Base-by-base conservation (phyloP, 345 rosid genomes). In the Salix caprea region DNA sequence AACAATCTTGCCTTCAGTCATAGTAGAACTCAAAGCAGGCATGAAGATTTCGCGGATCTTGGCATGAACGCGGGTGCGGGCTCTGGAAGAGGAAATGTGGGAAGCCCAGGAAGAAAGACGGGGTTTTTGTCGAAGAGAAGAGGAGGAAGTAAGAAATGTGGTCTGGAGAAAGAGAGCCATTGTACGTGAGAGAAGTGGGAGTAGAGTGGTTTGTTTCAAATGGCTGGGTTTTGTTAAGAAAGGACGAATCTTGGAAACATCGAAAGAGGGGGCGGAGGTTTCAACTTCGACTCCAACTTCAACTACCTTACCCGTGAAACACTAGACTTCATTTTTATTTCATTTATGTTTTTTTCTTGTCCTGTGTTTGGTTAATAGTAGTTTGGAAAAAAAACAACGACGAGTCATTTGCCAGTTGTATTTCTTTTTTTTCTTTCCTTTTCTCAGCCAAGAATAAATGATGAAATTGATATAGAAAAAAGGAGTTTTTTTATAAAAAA, bases 11-110 rank as follows among this genome's bases (percentile, higher is more conserved):
- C 99, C 99, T 48, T 93, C 97, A 0, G 97, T 93, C 98, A 93
- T 93, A 8, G 98, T 96, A 46, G 99, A 96, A 72, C 98, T 96
- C 52, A 96, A 87, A n/a, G 99, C 98, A 11, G 99, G 99, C 98
- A 96, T 96, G 94, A 93, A 90, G 67, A 96, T 96, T 84, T 96
- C 98, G 18, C 94, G 91, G 89, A 92, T 92, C 92, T 91, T 94
- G 50, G 98, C 91, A 66, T 73, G 85, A 26, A 87, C 81, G 12
- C 11, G 83, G 65, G 42, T 12, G 42, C 48, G 79, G 75, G 24
- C 37, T 30, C 76, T 70, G 54, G 77, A 52, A 74, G 56, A 60
- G 62, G 60, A 15, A 39, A 39, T 65, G 69, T 72, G 48, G 72
- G 37, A 7, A 83, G 76, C 46, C 78, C 69, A 39, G 67, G 69